Conservation (phyloP, 2,329 filamentous ascomycete genomes). For the Verticillium longisporum region DNA sequence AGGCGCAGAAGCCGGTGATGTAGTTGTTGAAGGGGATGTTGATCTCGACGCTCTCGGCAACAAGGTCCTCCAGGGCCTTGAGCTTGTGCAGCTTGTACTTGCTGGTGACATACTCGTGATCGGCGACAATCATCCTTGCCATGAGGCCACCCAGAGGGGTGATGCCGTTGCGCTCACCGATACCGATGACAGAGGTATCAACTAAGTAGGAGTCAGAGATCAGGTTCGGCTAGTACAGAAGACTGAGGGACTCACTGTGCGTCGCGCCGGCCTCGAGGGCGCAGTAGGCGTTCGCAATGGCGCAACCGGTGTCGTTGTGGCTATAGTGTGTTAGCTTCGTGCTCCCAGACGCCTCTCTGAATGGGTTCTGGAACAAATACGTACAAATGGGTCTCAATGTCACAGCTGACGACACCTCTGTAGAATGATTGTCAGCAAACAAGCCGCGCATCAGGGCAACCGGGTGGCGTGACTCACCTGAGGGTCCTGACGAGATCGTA, state of each 20-base stretch:
- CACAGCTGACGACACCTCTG: constrained; percentile 26
- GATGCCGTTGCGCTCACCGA: constrained; percentile 64
- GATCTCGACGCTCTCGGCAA: constrained; percentile 68
- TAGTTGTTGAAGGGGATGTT: constrained; percentile 64
- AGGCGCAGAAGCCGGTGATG: constrained; percentile 65
- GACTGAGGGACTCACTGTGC: constrained; percentile 29
- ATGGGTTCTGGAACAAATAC: not conserved
- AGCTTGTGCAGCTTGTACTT: constrained; percentile 89
- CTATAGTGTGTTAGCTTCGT: not conserved
- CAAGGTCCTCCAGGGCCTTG: constrained; percentile 62
- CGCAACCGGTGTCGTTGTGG: constrained; percentile 91
- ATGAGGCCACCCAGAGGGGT: constrained; percentile 57
- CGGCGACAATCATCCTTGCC: constrained; percentile 72
- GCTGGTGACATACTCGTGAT: constrained; percentile 74
- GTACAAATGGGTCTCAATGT: constrained; percentile 49
- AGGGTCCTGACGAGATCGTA: constrained; percentile 84
- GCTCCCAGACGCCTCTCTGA: not conserved
- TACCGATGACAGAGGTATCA: constrained; percentile 81
- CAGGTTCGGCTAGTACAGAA: not conserved
- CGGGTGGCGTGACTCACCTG: not conserved
- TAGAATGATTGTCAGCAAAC: not conserved
- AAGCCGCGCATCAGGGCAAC: not conserved
- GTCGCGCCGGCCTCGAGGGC: constrained; percentile 84
- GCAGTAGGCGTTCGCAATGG: constrained; percentile 80
- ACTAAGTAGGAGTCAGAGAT: constrained; percentile 25